A percentile compares a stretch with the other conserved stretches of the same genome.
phyloP scores from a whole-genome alignment of 1,139 yeast species.

The Suhomyces bokatorum region DNA sequence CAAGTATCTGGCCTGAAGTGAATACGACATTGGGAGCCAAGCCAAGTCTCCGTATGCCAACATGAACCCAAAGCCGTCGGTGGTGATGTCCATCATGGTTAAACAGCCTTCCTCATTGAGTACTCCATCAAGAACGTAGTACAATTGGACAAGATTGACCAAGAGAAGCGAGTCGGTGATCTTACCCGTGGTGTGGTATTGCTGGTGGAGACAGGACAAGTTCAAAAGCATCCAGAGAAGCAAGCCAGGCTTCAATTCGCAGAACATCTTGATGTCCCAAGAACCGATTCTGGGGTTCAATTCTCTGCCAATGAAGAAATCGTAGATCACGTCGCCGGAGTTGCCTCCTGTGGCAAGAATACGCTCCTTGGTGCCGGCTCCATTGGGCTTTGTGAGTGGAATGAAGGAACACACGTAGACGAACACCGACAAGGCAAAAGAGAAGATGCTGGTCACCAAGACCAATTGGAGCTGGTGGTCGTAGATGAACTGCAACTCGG shows the following conservation, averaged over 20 bases:
- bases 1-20: conserved; percentile 81
- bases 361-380: conserved; percentile 58
- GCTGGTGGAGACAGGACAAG: conserved; percentile 78
- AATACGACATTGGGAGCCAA: conserved; percentile 91
- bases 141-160: conserved; percentile 69
- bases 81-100: conserved; percentile 93
- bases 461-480: conserved; percentile 66
- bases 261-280: conserved; percentile 86
- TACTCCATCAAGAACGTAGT: conserved; percentile 89
- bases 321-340: conserved; percentile 71
- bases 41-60: conserved; percentile 90
- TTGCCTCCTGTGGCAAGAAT: conserved; percentile 87
- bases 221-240: conserved; percentile 82
- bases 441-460: conserved; percentile 61
- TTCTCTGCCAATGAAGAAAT: conserved; percentile 97
- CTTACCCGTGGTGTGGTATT: conserved; percentile 60
- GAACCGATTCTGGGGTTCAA: conserved; percentile 85
- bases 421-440: conserved; percentile 60
- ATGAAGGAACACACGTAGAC: conserved; percentile 70
- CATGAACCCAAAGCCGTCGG: conserved; percentile 98
- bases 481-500: conserved; percentile 78
- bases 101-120: conserved; percentile 85
- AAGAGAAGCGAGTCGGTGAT: conserved; percentile 73
- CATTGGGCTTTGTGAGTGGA: conserved; percentile 54
- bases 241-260: conserved; percentile 95